phyloP scores from a whole-genome alignment of 192 early-diverging fungal genomes.

The Backusella psychrophila region DNA sequence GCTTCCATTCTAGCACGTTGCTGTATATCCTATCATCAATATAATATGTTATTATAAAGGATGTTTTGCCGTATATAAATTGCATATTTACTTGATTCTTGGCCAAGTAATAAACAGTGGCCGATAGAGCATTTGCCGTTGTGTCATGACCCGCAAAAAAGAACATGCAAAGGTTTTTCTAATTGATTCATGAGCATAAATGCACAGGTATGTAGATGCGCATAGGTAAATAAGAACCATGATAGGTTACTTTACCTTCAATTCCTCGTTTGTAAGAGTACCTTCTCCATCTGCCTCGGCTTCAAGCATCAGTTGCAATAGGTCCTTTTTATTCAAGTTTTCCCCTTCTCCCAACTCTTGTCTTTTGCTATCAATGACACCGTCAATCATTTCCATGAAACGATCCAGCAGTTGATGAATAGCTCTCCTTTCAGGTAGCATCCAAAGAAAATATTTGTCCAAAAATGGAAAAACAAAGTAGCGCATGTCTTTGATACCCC shows the following conservation, averaged over 20 bases:
- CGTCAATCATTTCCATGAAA: constrained; percentile 9
- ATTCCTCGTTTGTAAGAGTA: neutral
- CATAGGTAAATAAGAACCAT: no score
- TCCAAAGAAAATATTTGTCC: constrained; percentile 25
- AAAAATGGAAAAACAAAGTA: constrained; percentile 43
- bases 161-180: constrained; percentile 38
- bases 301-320: constrained; percentile 29
- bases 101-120: constrained; percentile 49
- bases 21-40: constrained; percentile 56
- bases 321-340: constrained; percentile 22
- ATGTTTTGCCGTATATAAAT: neutral
- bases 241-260: neutral
- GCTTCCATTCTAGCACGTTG: constrained; percentile 52
- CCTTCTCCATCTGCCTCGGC: neutral
- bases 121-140: constrained; percentile 52
- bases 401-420: neutral
- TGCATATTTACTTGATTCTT: constrained; percentile 14
- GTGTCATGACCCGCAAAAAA: constrained; percentile 59
- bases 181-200: neutral
- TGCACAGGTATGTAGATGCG: no score
- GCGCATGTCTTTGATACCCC: constrained; percentile 33
- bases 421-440: neutral
- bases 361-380: constrained; percentile 8
- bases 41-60: constrained; percentile 8
- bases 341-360: neutral